Evolutionary conservation across 116 monocot species (phyloP).

Genomic region (Papilionanthe hybrid): DNA sequence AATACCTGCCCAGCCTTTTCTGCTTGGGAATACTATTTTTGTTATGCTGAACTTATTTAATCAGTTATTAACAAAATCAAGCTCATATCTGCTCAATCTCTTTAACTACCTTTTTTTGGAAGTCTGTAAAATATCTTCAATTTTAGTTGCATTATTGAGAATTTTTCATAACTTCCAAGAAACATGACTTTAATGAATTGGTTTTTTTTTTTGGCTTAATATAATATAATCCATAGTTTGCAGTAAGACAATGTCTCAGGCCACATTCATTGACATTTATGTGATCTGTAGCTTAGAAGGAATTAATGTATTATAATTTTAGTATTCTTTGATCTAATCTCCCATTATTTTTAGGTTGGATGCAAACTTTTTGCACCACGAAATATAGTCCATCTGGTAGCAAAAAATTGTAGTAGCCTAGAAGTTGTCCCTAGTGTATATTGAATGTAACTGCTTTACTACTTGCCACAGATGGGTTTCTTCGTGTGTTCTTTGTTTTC

Average conservation of each 20-base stretch:
- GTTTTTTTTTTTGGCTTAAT: not conserved
- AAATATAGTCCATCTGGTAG: not conserved
- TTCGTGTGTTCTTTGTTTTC: not conserved
- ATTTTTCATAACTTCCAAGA: not conserved
- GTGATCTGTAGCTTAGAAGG: not conserved
- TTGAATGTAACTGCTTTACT: not conserved
- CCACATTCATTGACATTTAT: not conserved
- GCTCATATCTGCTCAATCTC: not conserved
- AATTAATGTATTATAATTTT: not conserved
- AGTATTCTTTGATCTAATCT: not conserved
- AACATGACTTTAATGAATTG: not conserved
- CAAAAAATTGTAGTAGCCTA: not conserved
- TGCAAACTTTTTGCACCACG: not conserved
- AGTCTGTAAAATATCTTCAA: not conserved
- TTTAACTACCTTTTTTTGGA: constrained; percentile 1
- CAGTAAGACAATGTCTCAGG: not conserved
- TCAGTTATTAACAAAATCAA: not conserved
- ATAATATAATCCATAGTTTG: not conserved
- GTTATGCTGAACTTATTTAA: not conserved
- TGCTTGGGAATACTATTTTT: not conserved
- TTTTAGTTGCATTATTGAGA: not conserved
- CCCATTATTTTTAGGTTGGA: not conserved
- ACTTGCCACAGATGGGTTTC: not conserved
- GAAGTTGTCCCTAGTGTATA: not conserved
- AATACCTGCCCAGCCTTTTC: constrained; percentile 2